A percentile compares a stretch with the other conserved stretches of the same genome.
phyloP scores from a whole-genome alignment of 2,329 filamentous ascomycete species.

The Lecanicillium sp. region DNA sequence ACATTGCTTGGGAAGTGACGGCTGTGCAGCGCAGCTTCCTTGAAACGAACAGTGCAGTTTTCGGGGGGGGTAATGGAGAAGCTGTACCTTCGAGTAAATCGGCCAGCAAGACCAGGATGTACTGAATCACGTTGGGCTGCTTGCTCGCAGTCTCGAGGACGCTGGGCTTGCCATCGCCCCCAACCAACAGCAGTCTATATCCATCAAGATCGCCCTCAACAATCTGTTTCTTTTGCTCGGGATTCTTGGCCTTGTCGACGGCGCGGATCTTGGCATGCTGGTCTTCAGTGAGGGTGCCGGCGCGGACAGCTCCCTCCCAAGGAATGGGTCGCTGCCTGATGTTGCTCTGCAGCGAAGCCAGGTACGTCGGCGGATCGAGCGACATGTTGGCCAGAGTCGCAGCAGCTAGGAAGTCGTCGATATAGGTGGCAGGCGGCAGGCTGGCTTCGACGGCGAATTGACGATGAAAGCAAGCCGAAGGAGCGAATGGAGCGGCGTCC shows the following conservation, averaged over 20 bases:
- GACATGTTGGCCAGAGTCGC: slow-evolving; percentile 54
- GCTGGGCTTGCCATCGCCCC: slow-evolving; percentile 57
- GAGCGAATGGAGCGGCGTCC: slow-evolving; percentile 10
- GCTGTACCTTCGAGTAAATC: slow-evolving; percentile 80
- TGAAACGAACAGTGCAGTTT: not conserved
- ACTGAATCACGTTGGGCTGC: slow-evolving; percentile 86
- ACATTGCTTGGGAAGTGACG: not conserved
- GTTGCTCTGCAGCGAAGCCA: slow-evolving; percentile 83
- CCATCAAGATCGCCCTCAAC: slow-evolving; percentile 73
- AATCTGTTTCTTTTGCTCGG: slow-evolving; percentile 72
- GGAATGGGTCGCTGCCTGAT: slow-evolving; percentile 92
- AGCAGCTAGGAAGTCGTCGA: slow-evolving; percentile 12
- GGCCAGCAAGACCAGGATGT: slow-evolving; percentile 80
- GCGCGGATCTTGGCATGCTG: slow-evolving; percentile 94
- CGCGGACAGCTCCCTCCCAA: slow-evolving; percentile 93
- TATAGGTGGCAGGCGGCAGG: not conserved
- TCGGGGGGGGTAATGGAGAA: not conserved
- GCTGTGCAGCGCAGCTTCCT: slow-evolving; percentile 4
- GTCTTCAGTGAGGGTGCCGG: slow-evolving; percentile 85
- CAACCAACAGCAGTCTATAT: slow-evolving; percentile 74
- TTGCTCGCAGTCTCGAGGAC: slow-evolving; percentile 81
- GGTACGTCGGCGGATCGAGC: slow-evolving; percentile 83
- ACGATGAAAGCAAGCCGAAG: slow-evolving; percentile 4
- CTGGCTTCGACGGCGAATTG: slow-evolving; percentile 8
- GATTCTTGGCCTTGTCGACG: slow-evolving; percentile 87